Evolutionary conservation across 1,284 basidiomycete species (phyloP).

Genomic region (Mixia osmundae): DNA sequence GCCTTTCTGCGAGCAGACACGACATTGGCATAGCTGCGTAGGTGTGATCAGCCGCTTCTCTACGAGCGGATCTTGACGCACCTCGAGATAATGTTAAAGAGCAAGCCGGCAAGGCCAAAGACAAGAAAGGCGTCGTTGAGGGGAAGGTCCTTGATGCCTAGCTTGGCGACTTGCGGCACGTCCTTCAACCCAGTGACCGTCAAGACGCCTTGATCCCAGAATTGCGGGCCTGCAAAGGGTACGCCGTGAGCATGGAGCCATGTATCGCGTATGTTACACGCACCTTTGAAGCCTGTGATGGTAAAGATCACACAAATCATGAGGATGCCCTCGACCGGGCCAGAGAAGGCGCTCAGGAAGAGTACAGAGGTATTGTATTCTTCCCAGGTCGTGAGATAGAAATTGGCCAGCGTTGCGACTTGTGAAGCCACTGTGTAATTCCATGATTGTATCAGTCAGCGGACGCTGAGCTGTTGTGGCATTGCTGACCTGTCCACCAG

Average conservation of each 20-base stretch:
- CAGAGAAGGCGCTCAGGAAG: conserved; percentile 79
- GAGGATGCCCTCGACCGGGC: conserved; percentile 88
- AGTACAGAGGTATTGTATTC: conserved; percentile 78
- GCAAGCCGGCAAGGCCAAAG: conserved; percentile 47
- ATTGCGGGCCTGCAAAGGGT: conserved; percentile 27
- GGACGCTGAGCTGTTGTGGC: not conserved
- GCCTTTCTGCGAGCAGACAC: conserved; percentile 29
- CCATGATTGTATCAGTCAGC: not conserved
- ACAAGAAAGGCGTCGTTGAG: conserved; percentile 75
- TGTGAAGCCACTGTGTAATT: conserved; percentile 39
- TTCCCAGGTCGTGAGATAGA: conserved; percentile 91
- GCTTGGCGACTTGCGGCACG: conserved; percentile 28
- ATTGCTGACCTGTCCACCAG: conserved; percentile 52
- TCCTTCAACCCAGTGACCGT: conserved; percentile 35
- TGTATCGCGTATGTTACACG: not conserved
- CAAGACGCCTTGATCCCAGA: conserved; percentile 61
- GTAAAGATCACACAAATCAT: conserved; percentile 57
- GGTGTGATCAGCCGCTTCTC: conserved; percentile 4
- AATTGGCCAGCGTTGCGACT: conserved; percentile 67
- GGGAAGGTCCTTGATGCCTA: conserved; percentile 30
- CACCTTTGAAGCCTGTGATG: conserved; percentile 49
- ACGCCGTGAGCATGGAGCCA: not conserved
- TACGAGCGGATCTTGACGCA: conserved; percentile 18
- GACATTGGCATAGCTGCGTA: conserved; percentile 47
- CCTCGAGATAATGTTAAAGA: conserved; percentile 58